Conservation (phyloP, 257 asterid genomes). For the Solanum paucissectum region DNA sequence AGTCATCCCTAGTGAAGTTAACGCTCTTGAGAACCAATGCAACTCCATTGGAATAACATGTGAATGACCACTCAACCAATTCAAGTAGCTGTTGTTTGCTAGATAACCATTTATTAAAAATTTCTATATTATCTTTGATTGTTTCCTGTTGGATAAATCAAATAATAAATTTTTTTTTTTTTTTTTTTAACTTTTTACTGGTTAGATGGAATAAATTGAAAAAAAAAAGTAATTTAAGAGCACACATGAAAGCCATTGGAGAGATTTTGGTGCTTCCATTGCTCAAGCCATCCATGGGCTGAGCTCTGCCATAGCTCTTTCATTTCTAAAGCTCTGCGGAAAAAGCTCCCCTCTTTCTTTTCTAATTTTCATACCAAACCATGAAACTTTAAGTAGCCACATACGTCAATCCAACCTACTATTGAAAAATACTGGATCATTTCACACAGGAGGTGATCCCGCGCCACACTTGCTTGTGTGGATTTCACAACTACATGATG, state of each 20-base stretch:
- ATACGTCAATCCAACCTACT: neutral
- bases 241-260: neutral
- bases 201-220: neutral
- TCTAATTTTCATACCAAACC: neutral
- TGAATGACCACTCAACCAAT: slow-evolving; percentile 18
- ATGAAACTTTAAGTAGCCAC: neutral
- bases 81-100: neutral
- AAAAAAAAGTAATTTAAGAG: neutral
- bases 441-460: neutral
- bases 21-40: slow-evolving; percentile 23
- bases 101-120: neutral
- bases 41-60: slow-evolving; percentile 50
- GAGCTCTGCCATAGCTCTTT: neutral
- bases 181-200: neutral
- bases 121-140: neutral
- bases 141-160: neutral
- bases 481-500: neutral
- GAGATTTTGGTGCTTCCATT: neutral
- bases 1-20: slow-evolving; percentile 23
- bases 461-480: neutral
- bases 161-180: neutral
- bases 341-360: neutral
- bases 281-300: neutral
- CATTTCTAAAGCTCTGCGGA: neutral
- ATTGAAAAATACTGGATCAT: neutral